Evolutionary conservation across 495 filamentous ascomycete species (phyloP).

Genomic region (Xeromyces bisporus): DNA sequence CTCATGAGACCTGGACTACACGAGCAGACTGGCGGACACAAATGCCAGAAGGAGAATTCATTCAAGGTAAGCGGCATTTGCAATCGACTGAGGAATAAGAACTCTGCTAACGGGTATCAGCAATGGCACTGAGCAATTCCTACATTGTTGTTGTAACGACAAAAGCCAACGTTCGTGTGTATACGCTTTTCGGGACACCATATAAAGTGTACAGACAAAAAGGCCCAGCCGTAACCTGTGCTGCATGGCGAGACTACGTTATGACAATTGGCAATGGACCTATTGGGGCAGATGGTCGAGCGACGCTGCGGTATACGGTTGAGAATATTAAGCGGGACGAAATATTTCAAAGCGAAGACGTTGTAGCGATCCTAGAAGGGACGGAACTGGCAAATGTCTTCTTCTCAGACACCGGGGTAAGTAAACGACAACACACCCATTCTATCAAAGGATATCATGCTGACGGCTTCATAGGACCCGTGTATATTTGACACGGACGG

Average conservation of each 20-base stretch:
- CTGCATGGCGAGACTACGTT: slow-evolving; percentile 84
- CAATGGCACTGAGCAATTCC: slow-evolving; percentile 82
- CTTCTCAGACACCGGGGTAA: slow-evolving; percentile 74
- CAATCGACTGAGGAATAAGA: background rate
- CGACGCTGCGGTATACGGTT: slow-evolving; percentile 64
- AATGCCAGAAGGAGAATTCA: slow-evolving; percentile 62
- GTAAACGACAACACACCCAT: too few species aligned
- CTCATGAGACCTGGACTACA: slow-evolving; percentile 91
- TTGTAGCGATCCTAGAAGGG: slow-evolving; percentile 62
- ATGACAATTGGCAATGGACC: slow-evolving; percentile 87
- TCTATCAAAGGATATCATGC: too few species aligned
- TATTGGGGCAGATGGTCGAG: slow-evolving; percentile 53
- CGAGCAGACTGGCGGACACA: slow-evolving; percentile 79
- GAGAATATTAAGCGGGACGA: slow-evolving; percentile 90
- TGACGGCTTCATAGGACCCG: slow-evolving; percentile 68
- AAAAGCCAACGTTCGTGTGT: slow-evolving; percentile 75
- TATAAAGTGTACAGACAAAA: slow-evolving; percentile 82
- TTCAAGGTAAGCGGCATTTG: slow-evolving; percentile 35
- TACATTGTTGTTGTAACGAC: slow-evolving; percentile 78
- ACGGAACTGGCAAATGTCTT: slow-evolving; percentile 63
- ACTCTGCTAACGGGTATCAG: slow-evolving; percentile 14
- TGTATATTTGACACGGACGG: slow-evolving; percentile 88
- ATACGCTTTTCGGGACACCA: slow-evolving; percentile 81
- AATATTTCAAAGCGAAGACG: slow-evolving; percentile 78
- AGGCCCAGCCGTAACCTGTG: slow-evolving; percentile 80